Percentiles rank a stretch among this genome's conserved stretches.
Evolutionary conservation across 441 rosid species (phyloP).

Genomic region (Arabidopsis hybrid): DNA sequence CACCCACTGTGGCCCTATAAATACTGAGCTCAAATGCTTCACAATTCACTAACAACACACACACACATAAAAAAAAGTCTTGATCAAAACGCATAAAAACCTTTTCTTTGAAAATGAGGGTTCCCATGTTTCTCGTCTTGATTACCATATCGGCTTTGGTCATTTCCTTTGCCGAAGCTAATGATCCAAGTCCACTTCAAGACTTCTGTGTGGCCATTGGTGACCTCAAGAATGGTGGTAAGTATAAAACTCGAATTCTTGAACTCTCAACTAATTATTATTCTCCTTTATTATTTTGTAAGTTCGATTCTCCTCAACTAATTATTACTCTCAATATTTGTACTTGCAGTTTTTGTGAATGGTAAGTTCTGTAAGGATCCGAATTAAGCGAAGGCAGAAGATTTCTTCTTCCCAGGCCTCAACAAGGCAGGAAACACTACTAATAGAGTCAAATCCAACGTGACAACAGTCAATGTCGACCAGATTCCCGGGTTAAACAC

Average conservation of each 20-base stretch:
- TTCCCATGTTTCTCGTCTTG: constrained; percentile 5
- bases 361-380: no score
- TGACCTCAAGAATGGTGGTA: constrained; percentile 37
- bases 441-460: constrained; percentile 42
- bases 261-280: neutral
- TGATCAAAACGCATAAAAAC: neutral
- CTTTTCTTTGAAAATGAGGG: constrained; percentile 22
- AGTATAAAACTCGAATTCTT: neutral
- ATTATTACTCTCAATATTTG: neutral
- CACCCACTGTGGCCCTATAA: no score
- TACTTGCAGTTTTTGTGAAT: neutral
- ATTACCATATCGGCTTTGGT: neutral
- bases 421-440: constrained; percentile 38
- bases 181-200: constrained; percentile 53
- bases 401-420: constrained; percentile 31
- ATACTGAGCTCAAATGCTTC: no score
- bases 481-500: constrained; percentile 55
- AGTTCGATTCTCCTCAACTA: no score
- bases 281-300: no score
- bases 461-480: constrained; percentile 46
- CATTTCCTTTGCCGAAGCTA: constrained; percentile 18
- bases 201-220: constrained; percentile 51
- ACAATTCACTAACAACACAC: neutral
- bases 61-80: neutral
- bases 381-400: no score